Evolutionary conservation across 2,329 filamentous ascomycete species (phyloP), one percentile per base, ranked within the genome.

Genomic region (Fusarium denticulatum): DNA sequence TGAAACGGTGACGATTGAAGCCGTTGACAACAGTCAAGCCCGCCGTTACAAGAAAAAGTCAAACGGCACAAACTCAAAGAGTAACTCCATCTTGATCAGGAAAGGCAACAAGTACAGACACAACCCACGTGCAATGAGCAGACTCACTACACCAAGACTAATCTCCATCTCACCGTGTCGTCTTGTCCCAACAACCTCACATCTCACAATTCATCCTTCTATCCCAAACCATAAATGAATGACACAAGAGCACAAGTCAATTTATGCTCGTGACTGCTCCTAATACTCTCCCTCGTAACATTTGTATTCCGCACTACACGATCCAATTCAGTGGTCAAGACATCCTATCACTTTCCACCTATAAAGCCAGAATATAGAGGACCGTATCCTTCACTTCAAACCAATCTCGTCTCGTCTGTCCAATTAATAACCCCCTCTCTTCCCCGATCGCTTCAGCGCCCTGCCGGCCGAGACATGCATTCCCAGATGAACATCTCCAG

Each of bases 381-480:
- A 10, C 36, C 36, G 36, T n/a, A 34, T 42, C n/a, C 15, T 24
- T 18, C 30, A 40, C 6, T 26, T 26, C 50, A 65, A 56, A 16
- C 45, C 65, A 39, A 30, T 56, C 64, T 78, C 76, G 76, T 74
- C 63, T 78, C 59, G 32, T 39, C 40, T 59, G 49, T 28, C 76
- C 76, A 78, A 76, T 78, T 58, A 63, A 71, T 50, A 43, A n/a
- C 20, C 39, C 46, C 16, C 32, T 32, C 32, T 47, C 43, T 42
- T 55, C 56, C 42, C 57, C 59, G 56, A 62, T 71, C 65, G 73
- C 76, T 71, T 75, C 75, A 60, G 75, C 32, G 37, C 37, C 60
- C 58, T 68, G 36, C 68, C 76, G 65, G 58, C 76, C 71, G 75
- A 76, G 75, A 78, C 76, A 78, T 73, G 52, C 67, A 59, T 71